These are phyloP conservation scores for Gossypium bickii DNA, from an alignment of 345 rosid species.

Conservation along the genomic window DNA sequence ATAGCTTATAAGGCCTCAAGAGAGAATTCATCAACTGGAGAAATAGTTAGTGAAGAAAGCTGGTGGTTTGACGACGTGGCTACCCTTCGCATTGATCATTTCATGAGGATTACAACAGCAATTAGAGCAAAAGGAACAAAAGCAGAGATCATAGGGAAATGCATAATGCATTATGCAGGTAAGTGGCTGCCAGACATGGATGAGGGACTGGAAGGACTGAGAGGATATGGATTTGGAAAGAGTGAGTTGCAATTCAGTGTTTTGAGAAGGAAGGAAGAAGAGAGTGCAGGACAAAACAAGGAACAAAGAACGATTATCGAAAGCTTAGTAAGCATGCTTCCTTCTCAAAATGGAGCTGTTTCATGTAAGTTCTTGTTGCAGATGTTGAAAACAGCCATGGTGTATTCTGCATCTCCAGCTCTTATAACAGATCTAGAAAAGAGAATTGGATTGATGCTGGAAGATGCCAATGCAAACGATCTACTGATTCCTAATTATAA, in stretches of 20 bases:
- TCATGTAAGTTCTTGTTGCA: conserved; percentile 67
- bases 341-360: conserved; percentile 54
- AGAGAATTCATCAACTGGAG: conserved; percentile 29
- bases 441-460: conserved; percentile 54
- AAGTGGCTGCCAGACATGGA: conserved; percentile 50
- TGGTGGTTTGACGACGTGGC: conserved; percentile 56
- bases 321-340: conserved; percentile 66
- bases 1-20: conserved; percentile 73
- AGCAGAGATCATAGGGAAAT: conserved; percentile 51
- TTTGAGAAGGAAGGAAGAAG: conserved; percentile 33
- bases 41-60: conserved; percentile 30
- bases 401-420: conserved; percentile 70
- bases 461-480: conserved; percentile 63
- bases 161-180: conserved; percentile 59
- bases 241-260: conserved; percentile 60
- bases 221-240: conserved; percentile 54
- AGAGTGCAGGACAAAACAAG: conserved; percentile 32
- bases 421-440: conserved; percentile 75
- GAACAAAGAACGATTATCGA: conserved; percentile 58
- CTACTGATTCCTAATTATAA: conserved; percentile 71
- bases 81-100: conserved; percentile 56
- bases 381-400: conserved; percentile 65
- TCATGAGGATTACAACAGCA: conserved; percentile 63
- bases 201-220: conserved; percentile 50
- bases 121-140: conserved; percentile 49